Base-by-base conservation (phyloP, 768 basidiomycete genomes). In the Lactarius vividus region DNA sequence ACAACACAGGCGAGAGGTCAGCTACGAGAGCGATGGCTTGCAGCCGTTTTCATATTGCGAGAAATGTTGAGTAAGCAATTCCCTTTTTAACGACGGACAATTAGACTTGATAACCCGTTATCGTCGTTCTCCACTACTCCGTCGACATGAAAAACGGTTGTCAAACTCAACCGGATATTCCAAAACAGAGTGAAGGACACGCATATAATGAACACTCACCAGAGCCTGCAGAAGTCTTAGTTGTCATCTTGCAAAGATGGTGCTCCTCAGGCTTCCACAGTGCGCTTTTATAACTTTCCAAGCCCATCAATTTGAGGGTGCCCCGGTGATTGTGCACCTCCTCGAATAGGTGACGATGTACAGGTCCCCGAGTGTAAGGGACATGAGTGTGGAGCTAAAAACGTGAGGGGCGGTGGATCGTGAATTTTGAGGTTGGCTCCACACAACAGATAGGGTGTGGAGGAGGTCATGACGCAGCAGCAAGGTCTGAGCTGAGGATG, bases 91-190 rank as follows among this genome's bases (percentile, higher is more conserved):
- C 11, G 26, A 26, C 23, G 9, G 2, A 46, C 20, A 46, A n/a
- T 20, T 13, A 2, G 46, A 23, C 44, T 23, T 49, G 10, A 46
- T 52, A 52, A 26, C 49, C 13, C 3, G 49, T 2, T 15, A 52
- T 52, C 23, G 23, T 49, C 46, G 13, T 49, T 46, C 20, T 44
- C 44, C 44, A 9, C 23, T 49, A n/a, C 44, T 11, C 44, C 44
- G 23, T 46, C 44, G n/a, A 18, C 6, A 49, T 49, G 46, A 49
- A 49, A n/a, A 49, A 49, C 46, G n/a, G n/a, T 23, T 18, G 40
- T 20, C 10, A 29, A 61, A 57, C 49, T 29, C 31, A 44, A 62
- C 39, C 61, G 65, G 61, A 57, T 18, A 55, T 44, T 55, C n/a
- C 66, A 33, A 15, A n/a, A 8, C n/a, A 33, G 20, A 13, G 3